These are phyloP conservation scores for Dothistroma pini DNA, from an alignment of 2,329 filamentous ascomycete genomes.

Conservation along the genomic window DNA sequence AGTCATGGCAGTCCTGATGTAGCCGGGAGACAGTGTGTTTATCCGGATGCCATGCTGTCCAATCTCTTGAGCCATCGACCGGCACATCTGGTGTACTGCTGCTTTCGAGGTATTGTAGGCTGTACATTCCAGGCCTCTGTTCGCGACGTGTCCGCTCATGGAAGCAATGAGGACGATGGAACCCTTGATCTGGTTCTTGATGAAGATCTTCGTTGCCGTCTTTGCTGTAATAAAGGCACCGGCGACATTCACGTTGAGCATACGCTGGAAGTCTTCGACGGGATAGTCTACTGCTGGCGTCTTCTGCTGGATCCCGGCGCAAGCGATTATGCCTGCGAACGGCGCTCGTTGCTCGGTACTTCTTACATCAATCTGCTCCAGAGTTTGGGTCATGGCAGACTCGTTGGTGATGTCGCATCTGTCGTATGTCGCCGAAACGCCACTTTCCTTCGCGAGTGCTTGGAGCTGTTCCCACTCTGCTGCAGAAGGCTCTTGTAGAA, in stretches of 20 bases:
- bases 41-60: slow-evolving; percentile 36
- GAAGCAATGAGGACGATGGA: slow-evolving; percentile 40
- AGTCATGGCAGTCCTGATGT: slow-evolving; percentile 38
- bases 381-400: slow-evolving; percentile 36
- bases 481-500: slow-evolving; percentile 52
- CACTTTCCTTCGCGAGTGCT: slow-evolving; percentile 57
- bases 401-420: slow-evolving; percentile 74
- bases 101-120: slow-evolving; percentile 56
- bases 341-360: slow-evolving; percentile 67
- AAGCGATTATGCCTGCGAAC: slow-evolving; percentile 46
- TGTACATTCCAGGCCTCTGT: slow-evolving; percentile 46
- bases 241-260: slow-evolving; percentile 39
- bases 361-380: slow-evolving; percentile 61
- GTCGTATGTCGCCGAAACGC: slow-evolving; percentile 64
- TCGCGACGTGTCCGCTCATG: slow-evolving; percentile 37
- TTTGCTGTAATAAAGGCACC: slow-evolving; percentile 38
- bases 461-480: slow-evolving; percentile 61
- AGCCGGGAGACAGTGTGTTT: slow-evolving; percentile 35
- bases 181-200: slow-evolving; percentile 30
- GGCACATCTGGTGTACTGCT: slow-evolving; percentile 51
- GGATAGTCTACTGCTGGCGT: slow-evolving; percentile 35
- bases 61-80: slow-evolving; percentile 55
- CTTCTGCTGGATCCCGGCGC: slow-evolving; percentile 28
- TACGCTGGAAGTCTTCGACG: slow-evolving; percentile 33
- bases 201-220: slow-evolving; percentile 34